phyloP scores from a whole-genome alignment of 257 asterid genomes.

The Mitragyna speciosa region DNA sequence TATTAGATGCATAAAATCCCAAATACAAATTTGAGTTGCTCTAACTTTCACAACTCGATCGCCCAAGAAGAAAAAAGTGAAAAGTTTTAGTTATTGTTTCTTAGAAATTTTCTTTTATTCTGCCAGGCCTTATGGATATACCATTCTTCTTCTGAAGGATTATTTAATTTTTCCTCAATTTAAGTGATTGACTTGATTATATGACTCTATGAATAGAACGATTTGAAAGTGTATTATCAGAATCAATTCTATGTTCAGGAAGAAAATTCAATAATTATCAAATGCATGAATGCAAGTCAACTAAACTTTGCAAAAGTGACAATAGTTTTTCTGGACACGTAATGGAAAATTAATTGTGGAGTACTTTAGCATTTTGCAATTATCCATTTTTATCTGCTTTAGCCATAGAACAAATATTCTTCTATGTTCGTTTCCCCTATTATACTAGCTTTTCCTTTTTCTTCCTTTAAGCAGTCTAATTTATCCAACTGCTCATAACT shows the following conservation, averaged over 20 bases:
- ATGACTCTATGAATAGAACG: background rate
- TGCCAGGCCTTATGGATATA: background rate
- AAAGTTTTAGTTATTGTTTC: background rate
- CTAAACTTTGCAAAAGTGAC: background rate
- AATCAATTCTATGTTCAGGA: background rate
- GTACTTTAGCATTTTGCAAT: background rate
- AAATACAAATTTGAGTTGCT: background rate
- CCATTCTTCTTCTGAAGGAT: background rate
- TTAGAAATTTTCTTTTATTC: background rate
- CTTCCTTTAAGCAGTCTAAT: background rate
- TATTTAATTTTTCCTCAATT: background rate
- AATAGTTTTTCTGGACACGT: background rate
- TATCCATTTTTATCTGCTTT: slow-evolving; percentile 12
- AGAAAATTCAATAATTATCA: background rate
- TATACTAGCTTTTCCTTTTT: background rate
- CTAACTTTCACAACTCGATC: background rate
- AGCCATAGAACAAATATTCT: slow-evolving; percentile 27
- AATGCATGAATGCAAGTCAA: background rate
- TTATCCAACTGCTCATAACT: background rate
- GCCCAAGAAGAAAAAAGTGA: background rate
- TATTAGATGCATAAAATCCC: background rate
- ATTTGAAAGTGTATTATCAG: background rate
- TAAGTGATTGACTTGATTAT: background rate
- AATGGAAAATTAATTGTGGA: background rate
- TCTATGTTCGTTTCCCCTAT: slow-evolving; percentile 20